phyloP scores from a whole-genome alignment of 2,329 filamentous ascomycete species.

The Cladosporium colombiae region DNA sequence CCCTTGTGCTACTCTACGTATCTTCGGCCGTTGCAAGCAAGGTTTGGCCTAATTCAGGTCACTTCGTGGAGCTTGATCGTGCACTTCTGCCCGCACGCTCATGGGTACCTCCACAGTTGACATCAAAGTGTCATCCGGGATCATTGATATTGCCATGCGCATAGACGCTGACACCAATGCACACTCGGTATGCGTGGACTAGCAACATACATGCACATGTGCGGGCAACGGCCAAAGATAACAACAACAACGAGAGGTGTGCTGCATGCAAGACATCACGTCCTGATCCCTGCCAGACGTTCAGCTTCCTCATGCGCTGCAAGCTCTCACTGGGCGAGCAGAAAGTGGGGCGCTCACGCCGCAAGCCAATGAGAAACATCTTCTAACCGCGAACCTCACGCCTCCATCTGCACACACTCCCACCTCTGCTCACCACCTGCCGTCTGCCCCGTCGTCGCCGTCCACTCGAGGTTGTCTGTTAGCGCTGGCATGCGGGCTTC shows the following conservation, averaged over 20 bases:
- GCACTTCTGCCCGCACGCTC: background rate
- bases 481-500: slow-evolving; percentile 23
- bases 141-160: slow-evolving; percentile 3
- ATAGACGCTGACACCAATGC: slow-evolving; percentile 20
- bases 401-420: slow-evolving; percentile 17
- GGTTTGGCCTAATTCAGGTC: background rate
- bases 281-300: slow-evolving; percentile 5
- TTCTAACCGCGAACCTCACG: slow-evolving; percentile 21
- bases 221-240: slow-evolving; percentile 14
- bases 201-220: slow-evolving; percentile 2
- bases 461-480: slow-evolving; percentile 18
- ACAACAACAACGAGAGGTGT: slow-evolving; percentile 12
- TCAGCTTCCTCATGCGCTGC: slow-evolving; percentile 1
- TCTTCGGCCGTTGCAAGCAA: background rate
- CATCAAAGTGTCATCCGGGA: slow-evolving; percentile 5
- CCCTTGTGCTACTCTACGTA: background rate
- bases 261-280: slow-evolving; percentile 19
- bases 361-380: background rate
- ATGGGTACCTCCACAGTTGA: background rate
- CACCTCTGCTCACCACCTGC: slow-evolving; percentile 1
- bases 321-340: slow-evolving; percentile 8
- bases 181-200: background rate
- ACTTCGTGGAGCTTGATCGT: background rate
- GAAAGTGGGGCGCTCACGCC: background rate
- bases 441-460: slow-evolving; percentile 5